Evolutionary conservation across 2,329 filamentous ascomycete species (phyloP).

Genomic region (Verticillium isaacii): DNA sequence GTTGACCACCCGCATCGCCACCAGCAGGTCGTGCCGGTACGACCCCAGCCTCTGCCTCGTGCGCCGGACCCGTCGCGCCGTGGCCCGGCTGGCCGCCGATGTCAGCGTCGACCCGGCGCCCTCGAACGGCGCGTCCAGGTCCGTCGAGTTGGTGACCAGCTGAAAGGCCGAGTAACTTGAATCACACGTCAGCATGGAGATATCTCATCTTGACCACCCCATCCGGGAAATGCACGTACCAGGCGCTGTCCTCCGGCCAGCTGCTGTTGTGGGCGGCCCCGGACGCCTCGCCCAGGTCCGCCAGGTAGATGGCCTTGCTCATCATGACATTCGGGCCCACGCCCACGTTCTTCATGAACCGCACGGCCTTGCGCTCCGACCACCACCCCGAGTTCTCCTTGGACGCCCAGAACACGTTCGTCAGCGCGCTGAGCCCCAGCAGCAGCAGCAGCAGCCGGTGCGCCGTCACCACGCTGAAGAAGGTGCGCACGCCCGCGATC

Average conservation of each 20-base stretch:
- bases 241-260: constrained; percentile 44
- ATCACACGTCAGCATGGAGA: not conserved
- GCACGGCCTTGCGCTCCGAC: constrained; percentile 73
- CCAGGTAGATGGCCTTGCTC: constrained; percentile 79
- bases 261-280: constrained; percentile 26
- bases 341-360: constrained; percentile 78
- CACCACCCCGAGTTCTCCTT: constrained; percentile 76
- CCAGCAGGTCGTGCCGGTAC: constrained; percentile 85
- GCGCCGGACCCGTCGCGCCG: constrained; percentile 63
- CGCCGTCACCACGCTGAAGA: constrained; percentile 65
- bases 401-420: constrained; percentile 72
- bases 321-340: constrained; percentile 75
- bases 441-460: constrained; percentile 70
- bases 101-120: constrained; percentile 43
- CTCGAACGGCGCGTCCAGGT: constrained; percentile 53
- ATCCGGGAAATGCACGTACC: constrained; percentile 26
- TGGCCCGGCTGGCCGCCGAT: constrained; percentile 44
- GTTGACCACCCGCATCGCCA: constrained; percentile 87
- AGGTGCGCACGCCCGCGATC: constrained; percentile 58
- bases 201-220: not conserved
- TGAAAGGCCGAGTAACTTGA: constrained; percentile 57
- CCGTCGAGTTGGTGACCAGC: constrained; percentile 51
- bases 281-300: constrained; percentile 67
- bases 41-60: constrained; percentile 79
- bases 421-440: constrained; percentile 62